Percentiles rank a stretch among this genome's conserved stretches.
Conservation (phyloP, 345 rosid genomes). For the Brassica rapa region DNA sequence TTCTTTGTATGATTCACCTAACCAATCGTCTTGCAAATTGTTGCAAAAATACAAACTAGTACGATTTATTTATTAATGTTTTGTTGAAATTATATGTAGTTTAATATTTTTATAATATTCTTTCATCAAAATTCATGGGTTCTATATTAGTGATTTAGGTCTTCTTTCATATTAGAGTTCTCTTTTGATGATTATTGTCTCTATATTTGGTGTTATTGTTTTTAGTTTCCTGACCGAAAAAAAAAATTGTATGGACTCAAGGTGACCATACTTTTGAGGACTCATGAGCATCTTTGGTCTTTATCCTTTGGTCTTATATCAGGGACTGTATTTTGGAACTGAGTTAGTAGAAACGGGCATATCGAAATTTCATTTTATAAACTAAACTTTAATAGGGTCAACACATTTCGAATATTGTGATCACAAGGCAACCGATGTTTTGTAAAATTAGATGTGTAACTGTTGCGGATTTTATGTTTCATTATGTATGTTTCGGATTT, state of each 20-base stretch:
- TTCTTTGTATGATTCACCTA: slow-evolving; percentile 40
- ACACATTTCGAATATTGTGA: not conserved
- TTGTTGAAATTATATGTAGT: not conserved
- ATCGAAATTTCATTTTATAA: not conserved
- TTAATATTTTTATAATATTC: not conserved
- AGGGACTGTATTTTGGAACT: not conserved
- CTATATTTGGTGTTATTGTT: not conserved
- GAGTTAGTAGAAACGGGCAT: not conserved
- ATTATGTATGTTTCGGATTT: not conserved
- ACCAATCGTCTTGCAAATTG: not conserved
- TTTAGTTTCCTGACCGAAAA: not conserved
- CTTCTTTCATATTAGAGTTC: not conserved
- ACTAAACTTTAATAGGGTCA: not conserved
- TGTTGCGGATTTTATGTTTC: not conserved
- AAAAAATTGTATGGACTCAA: not conserved
- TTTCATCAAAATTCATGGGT: not conserved
- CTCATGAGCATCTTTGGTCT: not conserved
- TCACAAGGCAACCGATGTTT: not conserved
- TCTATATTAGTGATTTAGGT: not conserved
- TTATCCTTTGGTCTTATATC: not conserved
- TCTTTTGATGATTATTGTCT: not conserved
- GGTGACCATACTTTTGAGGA: not conserved
- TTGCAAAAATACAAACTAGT: not conserved
- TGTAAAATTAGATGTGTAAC: not conserved
- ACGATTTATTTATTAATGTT: not conserved